A percentile compares a stretch with the other conserved stretches of the same genome.
These are phyloP conservation scores for Margaritispora aquatica DNA, from an alignment of 495 filamentous ascomycete species.

Conservation along the genomic window DNA sequence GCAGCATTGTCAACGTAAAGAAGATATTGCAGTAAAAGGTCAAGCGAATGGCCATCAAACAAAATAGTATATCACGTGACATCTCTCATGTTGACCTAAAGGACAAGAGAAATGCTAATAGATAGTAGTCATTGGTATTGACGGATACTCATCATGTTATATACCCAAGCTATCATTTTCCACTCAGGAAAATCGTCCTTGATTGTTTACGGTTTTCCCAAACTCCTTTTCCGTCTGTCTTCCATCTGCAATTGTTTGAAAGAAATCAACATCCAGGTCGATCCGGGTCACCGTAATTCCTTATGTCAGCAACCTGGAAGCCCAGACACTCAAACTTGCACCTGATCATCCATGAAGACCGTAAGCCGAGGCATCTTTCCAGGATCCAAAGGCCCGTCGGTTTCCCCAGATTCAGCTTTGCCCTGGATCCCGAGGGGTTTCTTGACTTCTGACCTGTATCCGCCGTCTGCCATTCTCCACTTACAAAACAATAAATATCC, in stretches of 20 bases:
- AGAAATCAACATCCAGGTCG: not conserved
- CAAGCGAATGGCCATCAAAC: not conserved
- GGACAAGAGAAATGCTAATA: too few species aligned
- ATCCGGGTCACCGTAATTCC: not conserved
- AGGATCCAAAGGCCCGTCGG: too few species aligned
- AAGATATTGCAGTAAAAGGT: too few species aligned
- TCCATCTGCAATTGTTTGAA: too few species aligned
- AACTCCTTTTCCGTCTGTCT: too few species aligned
- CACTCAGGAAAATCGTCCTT: too few species aligned
- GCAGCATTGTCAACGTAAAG: not conserved
- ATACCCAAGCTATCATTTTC: too few species aligned
- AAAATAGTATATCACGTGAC: not conserved
- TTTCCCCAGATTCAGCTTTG: constrained; percentile 1
- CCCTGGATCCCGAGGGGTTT: not conserved
- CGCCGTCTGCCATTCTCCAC: not conserved
- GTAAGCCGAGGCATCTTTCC: constrained; percentile 20
- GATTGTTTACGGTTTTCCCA: too few species aligned
- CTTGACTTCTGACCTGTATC: constrained; percentile 9
- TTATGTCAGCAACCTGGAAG: not conserved
- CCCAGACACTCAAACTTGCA: too few species aligned
- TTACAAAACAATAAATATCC: constrained; percentile 9
- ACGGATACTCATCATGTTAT: too few species aligned
- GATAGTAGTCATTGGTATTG: too few species aligned
- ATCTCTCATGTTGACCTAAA: too few species aligned
- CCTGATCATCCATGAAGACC: not conserved